phyloP scores from a whole-genome alignment of 345 rosid genomes.

The Litchi chinensis region DNA sequence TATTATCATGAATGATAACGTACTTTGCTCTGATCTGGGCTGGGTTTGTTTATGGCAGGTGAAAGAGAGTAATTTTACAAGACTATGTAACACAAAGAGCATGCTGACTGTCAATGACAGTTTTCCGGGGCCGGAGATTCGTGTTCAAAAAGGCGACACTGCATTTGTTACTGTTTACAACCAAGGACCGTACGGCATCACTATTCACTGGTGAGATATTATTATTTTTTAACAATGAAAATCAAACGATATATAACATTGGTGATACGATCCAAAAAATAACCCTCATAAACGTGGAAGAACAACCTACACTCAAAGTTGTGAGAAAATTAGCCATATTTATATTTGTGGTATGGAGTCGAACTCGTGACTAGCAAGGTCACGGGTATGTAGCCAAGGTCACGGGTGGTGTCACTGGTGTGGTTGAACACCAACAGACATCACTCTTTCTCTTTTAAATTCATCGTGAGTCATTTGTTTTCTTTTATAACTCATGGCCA shows the following conservation, averaged over 20 bases:
- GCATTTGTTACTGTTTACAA: constrained; percentile 27
- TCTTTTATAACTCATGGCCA: too few species aligned
- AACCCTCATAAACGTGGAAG: too few species aligned
- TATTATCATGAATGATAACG: background rate
- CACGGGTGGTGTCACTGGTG: too few species aligned
- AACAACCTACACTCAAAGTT: background rate
- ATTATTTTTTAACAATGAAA: too few species aligned
- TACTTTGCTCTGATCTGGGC: background rate
- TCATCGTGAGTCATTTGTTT: too few species aligned
- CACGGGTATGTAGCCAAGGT: too few species aligned
- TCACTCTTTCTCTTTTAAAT: too few species aligned
- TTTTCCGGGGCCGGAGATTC: constrained; percentile 37
- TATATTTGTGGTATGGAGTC: background rate
- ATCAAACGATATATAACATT: too few species aligned
- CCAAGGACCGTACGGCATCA: constrained; percentile 27
- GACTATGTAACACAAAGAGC: constrained; percentile 36
- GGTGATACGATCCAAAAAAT: too few species aligned
- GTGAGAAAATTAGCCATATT: too few species aligned
- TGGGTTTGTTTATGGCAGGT: constrained; percentile 18
- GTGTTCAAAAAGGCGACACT: constrained; percentile 30
- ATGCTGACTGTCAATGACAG: constrained; percentile 35
- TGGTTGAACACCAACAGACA: too few species aligned
- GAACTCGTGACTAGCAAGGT: too few species aligned
- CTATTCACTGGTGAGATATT: constrained; percentile 44
- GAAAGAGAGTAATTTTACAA: constrained; percentile 26